These are phyloP conservation scores for Haplosporangium sp. DNA, from an alignment of 371 early-diverging fungal genomes.

Conservation along the genomic window DNA sequence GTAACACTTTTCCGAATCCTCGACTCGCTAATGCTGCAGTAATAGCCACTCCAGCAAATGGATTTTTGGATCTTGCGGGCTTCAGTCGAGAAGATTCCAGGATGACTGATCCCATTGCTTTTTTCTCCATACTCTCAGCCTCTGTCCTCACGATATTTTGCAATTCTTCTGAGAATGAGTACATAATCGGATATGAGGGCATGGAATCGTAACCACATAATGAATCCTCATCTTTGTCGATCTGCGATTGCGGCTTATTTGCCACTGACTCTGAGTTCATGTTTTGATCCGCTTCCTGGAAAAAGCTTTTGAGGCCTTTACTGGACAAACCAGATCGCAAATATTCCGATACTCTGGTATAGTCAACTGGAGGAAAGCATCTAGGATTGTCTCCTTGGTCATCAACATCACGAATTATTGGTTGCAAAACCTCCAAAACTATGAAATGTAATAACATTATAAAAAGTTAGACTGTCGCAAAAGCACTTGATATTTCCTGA, in stretches of 20 bases:
- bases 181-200: conserved; percentile 37
- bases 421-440: conserved; percentile 35
- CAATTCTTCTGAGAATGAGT: conserved; percentile 34
- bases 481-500: background rate
- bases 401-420: conserved; percentile 16
- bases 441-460: background rate
- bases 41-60: conserved; percentile 25
- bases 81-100: background rate
- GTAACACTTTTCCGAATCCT: conserved; percentile 14
- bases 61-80: conserved; percentile 7
- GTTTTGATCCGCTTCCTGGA: conserved; percentile 7
- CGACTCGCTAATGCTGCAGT: conserved; percentile 18
- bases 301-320: conserved; percentile 15
- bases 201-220: background rate
- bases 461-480: too few species aligned
- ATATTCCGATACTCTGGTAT: conserved; percentile 22
- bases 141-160: background rate
- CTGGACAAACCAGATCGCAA: conserved; percentile 24
- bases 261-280: background rate
- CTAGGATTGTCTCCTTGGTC: conserved; percentile 22
- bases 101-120: background rate
- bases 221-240: background rate
- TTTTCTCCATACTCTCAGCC: background rate
- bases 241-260: background rate
- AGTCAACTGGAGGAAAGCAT: conserved; percentile 29